phyloP scores from a whole-genome alignment of 1,284 basidiomycete species.

The Chiua sp. region DNA sequence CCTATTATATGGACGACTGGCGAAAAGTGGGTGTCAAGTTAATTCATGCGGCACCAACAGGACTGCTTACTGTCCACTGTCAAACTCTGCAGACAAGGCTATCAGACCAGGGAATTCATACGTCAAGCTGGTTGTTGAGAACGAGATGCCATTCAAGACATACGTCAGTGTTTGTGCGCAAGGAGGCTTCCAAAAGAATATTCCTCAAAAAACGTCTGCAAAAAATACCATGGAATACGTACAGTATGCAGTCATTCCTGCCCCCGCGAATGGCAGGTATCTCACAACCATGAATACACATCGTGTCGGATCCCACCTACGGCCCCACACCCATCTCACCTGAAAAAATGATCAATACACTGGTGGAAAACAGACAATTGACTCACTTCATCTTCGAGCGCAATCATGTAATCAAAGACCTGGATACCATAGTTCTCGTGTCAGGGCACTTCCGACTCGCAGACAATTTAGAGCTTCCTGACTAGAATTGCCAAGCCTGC shows the following conservation, averaged over 20 bases:
- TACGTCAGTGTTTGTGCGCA: conserved; percentile 11
- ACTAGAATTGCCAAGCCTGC: too few relatives aligned
- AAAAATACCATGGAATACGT: background rate
- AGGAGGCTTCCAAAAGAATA: conserved; percentile 7
- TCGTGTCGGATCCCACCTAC: conserved; percentile 20
- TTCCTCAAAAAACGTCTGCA: background rate
- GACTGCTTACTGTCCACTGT: conserved; percentile 9
- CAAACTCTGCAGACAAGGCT: conserved; percentile 5
- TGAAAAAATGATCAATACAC: background rate
- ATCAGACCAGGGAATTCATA: background rate
- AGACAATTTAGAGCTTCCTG: too few relatives aligned
- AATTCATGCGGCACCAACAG: background rate
- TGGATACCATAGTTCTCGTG: too few relatives aligned
- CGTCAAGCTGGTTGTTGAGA: background rate
- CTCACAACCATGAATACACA: conserved; percentile 21
- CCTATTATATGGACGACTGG: conserved; percentile 22
- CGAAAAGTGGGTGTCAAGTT: background rate
- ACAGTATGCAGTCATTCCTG: conserved; percentile 19
- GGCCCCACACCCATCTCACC: conserved; percentile 24
- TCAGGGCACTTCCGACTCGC: too few relatives aligned
- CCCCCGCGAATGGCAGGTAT: conserved; percentile 26
- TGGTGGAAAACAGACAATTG: too few relatives aligned
- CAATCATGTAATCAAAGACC: too few relatives aligned
- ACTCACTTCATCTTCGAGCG: too few relatives aligned
- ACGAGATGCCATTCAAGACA: background rate